Conservation (phyloP, 805 yeast species). For the Tetrapisispora taiwanensis region DNA sequence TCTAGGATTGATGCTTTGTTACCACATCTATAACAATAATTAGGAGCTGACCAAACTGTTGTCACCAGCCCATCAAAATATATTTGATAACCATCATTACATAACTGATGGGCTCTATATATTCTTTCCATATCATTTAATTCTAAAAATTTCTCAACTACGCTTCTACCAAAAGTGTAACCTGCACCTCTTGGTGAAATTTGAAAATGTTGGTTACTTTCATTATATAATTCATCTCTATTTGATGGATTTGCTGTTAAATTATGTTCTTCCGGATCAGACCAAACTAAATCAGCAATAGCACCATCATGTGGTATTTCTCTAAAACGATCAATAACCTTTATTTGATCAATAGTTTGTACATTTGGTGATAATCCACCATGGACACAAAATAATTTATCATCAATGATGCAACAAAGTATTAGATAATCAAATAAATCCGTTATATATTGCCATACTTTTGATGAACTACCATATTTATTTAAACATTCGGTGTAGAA, state of each 20-base stretch:
- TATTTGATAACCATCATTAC: slow-evolving; percentile 92
- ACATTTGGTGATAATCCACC: slow-evolving; percentile 96
- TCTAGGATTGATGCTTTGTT: slow-evolving; percentile 96
- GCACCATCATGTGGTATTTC: slow-evolving; percentile 99
- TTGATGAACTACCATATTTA: slow-evolving; percentile 63
- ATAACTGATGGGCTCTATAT: slow-evolving; percentile 89
- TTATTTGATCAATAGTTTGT: slow-evolving; percentile 85
- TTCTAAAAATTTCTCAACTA: slow-evolving; percentile 75
- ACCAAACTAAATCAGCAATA: slow-evolving; percentile 98
- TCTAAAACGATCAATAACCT: slow-evolving; percentile 79
- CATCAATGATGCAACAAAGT: slow-evolving; percentile 80
- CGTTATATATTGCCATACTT: slow-evolving; percentile 85
- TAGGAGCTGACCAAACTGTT: slow-evolving; percentile 98
- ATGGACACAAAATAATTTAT: slow-evolving; percentile 85
- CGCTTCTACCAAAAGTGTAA: slow-evolving; percentile 85
- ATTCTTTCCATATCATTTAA: slow-evolving; percentile 73
- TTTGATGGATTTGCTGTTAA: slow-evolving; percentile 26
- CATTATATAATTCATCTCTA: slow-evolving; percentile 16
- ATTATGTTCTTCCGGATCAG: slow-evolving; percentile 85
- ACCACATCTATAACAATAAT: slow-evolving; percentile 94
- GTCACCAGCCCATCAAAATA: slow-evolving; percentile 84
- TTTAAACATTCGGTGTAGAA: slow-evolving; percentile 89
- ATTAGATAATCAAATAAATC: slow-evolving; percentile 89
- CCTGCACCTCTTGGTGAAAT: slow-evolving; percentile 97
- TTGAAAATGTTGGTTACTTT: slow-evolving; percentile 50